These are phyloP conservation scores for Lachnum nothofagi DNA, from an alignment of 2,329 filamentous ascomycete species.

Conservation along the genomic window DNA sequence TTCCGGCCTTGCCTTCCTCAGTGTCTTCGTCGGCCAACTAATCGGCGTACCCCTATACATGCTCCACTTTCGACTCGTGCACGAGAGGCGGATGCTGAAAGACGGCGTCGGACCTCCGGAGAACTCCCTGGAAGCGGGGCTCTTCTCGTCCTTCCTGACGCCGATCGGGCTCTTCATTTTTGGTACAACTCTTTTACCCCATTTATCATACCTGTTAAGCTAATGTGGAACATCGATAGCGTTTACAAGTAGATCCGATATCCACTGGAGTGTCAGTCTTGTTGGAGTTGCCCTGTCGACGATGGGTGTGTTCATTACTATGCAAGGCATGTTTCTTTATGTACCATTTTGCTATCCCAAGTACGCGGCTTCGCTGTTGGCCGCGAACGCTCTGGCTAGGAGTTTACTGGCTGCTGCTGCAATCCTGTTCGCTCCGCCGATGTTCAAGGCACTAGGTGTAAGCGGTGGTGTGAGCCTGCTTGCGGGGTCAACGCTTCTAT, in stretches of 20 bases:
- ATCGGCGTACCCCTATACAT: neutral
- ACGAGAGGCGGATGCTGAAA: neutral
- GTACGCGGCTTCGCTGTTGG: slow-evolving; percentile 51
- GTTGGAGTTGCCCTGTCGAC: slow-evolving; percentile 49
- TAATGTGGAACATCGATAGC: neutral
- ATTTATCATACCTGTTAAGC: neutral
- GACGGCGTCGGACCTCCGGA: neutral
- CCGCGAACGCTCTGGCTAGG: slow-evolving; percentile 35
- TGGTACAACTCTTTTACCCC: neutral
- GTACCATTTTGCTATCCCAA: slow-evolving; percentile 48
- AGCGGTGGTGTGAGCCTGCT: slow-evolving; percentile 39
- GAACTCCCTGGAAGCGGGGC: neutral
- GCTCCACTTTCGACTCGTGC: neutral
- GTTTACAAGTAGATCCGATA: slow-evolving; percentile 30
- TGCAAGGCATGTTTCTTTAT: slow-evolving; percentile 53
- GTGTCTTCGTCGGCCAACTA: neutral
- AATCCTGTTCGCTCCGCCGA: slow-evolving; percentile 40
- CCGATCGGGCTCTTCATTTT: neutral
- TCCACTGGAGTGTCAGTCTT: slow-evolving; percentile 51
- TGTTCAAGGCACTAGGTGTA: slow-evolving; percentile 41
- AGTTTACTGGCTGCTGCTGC: slow-evolving; percentile 39
- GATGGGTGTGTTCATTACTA: slow-evolving; percentile 47
- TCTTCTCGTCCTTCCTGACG: neutral
- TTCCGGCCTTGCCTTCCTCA: neutral
- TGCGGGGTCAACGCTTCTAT: slow-evolving; percentile 23